These are phyloP conservation scores for Paratinospora sagittata DNA, from an alignment of 164 flowering plant genomes.

Conservation along the genomic window DNA sequence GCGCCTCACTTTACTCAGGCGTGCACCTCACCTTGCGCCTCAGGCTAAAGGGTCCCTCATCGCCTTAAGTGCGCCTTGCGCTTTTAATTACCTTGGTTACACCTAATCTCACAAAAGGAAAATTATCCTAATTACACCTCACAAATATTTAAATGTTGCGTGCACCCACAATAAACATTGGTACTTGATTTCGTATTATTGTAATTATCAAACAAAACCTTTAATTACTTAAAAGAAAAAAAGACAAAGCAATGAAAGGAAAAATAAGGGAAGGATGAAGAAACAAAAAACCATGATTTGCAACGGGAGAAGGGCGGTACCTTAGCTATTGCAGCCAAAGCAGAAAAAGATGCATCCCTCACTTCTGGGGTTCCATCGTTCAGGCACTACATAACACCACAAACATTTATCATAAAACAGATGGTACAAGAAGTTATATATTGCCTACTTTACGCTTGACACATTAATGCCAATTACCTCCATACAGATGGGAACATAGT, in stretches of 20 bases:
- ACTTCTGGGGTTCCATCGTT: conserved; percentile 98
- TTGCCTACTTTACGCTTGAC: neutral
- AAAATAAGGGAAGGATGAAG: neutral
- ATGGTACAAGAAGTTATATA: neutral
- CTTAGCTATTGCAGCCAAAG: conserved; percentile 94
- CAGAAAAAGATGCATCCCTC: conserved; percentile 95
- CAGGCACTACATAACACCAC: conserved; percentile 52
- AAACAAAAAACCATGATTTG: neutral
- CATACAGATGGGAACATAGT: conserved; percentile 94
- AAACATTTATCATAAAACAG: neutral
- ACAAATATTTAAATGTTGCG: no score
- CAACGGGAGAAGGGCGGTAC: conserved; percentile 25
- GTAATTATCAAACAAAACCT: neutral
- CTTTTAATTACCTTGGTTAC: no score
- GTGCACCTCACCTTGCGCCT: no score
- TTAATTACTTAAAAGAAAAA: neutral
- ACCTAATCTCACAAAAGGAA: no score
- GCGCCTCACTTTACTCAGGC: no score
- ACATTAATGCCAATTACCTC: conserved; percentile 49
- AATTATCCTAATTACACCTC: no score
- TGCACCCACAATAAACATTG: no score
- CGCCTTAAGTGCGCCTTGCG: no score
- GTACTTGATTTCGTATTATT: no score
- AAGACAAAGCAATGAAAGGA: neutral
- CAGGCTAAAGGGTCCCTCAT: no score